Percentiles rank a stretch among this genome's conserved stretches.
Evolutionary conservation across 306 rosid species (phyloP).

Genomic region (Macrotyloma uniflorum): DNA sequence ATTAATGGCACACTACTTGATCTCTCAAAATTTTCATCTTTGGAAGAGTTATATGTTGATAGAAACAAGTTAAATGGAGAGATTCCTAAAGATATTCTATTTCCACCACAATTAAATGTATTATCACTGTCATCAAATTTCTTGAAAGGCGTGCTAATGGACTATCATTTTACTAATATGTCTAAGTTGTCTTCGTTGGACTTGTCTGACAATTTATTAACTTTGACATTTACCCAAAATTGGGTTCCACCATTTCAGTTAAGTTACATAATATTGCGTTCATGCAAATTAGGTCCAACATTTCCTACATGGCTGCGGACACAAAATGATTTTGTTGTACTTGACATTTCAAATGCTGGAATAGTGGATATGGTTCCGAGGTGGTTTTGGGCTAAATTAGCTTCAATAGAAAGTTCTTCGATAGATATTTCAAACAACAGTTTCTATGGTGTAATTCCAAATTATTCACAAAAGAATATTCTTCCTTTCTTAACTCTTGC

Average conservation of each 20-base stretch:
- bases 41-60: not conserved
- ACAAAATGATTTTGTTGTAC: accelerated
- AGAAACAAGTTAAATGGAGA: not conserved
- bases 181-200: not conserved
- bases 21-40: not conserved
- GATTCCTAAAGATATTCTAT: not conserved
- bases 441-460: not conserved
- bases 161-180: slow-evolving; percentile 18
- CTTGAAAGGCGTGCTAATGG: slow-evolving; percentile 21
- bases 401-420: no score
- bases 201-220: not conserved
- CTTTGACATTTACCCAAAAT: not conserved
- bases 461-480: not conserved
- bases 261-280: accelerated
- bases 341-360: not conserved
- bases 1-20: not conserved
- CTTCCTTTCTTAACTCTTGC: not conserved
- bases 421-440: not conserved
- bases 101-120: not conserved
- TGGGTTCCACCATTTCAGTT: slow-evolving; percentile 29
- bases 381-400: slow-evolving; percentile 27
- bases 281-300: slow-evolving; percentile 27
- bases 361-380: not conserved
- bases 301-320: slow-evolving; percentile 35
- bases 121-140: not conserved